A percentile compares a stretch with the other conserved stretches of the same genome.
Evolutionary conservation across 1,284 basidiomycete species (phyloP).

Genomic region (Sanghuangporus sanghuang): DNA sequence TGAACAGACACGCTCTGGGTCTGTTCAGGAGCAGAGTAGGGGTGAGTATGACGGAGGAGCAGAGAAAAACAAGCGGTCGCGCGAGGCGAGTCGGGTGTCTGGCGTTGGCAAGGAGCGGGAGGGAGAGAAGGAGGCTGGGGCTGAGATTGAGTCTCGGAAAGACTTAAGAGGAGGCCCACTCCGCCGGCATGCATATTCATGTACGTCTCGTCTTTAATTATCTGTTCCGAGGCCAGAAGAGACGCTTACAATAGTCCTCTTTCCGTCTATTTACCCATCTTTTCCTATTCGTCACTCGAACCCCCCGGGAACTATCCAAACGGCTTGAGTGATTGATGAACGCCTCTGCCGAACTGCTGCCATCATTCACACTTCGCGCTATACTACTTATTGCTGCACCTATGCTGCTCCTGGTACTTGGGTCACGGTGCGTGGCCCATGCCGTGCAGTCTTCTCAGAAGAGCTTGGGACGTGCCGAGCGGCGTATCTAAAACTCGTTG

Average conservation of each 20-base stretch:
- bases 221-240: neutral
- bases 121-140: neutral
- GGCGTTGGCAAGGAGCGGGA: neutral
- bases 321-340: no score
- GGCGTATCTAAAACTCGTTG: slow-evolving; percentile 13
- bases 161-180: neutral
- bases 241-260: neutral
- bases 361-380: no score
- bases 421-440: neutral
- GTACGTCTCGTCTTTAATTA: neutral
- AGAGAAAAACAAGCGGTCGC: neutral
- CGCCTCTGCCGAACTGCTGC: no score
- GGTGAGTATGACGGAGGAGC: neutral
- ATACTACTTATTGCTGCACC: no score
- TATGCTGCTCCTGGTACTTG: neutral
- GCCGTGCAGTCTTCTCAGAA: slow-evolving; percentile 10
- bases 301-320: neutral
- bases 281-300: neutral
- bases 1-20: no score
- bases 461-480: slow-evolving; percentile 8
- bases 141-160: neutral
- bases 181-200: neutral
- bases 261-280: neutral
- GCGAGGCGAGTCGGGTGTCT: neutral
- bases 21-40: no score